Percentiles rank a stretch among this genome's conserved stretches.
Conservation (phyloP, 2,329 filamentous ascomycete genomes). For the Pestalotiopsis sp. region DNA sequence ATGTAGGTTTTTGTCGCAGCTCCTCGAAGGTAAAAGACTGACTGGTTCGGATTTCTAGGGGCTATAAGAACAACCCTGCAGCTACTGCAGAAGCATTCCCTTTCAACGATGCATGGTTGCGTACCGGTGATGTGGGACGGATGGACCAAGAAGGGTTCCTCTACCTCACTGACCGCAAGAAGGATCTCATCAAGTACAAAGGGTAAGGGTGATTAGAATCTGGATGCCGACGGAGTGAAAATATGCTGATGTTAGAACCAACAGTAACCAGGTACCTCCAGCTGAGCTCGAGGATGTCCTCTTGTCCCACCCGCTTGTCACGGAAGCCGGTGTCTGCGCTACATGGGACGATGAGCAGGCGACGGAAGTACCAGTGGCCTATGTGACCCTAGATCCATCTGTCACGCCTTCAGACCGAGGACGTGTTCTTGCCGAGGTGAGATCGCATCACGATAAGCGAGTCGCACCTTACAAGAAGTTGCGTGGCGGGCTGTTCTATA, state of each 20-base stretch:
- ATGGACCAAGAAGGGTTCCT: slow-evolving; percentile 69
- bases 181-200: slow-evolving; percentile 54
- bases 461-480: slow-evolving; percentile 35
- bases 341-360: slow-evolving; percentile 25
- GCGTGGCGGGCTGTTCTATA: slow-evolving; percentile 31
- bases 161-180: slow-evolving; percentile 74
- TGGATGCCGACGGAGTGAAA: background rate
- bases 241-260: background rate
- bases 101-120: slow-evolving; percentile 59
- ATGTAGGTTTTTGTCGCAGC: slow-evolving; percentile 44
- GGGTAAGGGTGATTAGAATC: slow-evolving; percentile 30
- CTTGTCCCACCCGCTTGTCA: slow-evolving; percentile 29
- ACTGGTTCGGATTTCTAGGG: background rate
- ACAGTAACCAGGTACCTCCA: slow-evolving; percentile 59
- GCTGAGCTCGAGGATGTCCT: slow-evolving; percentile 53
- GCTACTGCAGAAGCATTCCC: slow-evolving; percentile 60
- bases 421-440: slow-evolving; percentile 24
- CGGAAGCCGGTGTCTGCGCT: slow-evolving; percentile 47
- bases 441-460: slow-evolving; percentile 24
- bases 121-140: slow-evolving; percentile 70
- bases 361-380: slow-evolving; percentile 48
- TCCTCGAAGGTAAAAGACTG: background rate
- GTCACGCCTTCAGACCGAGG: slow-evolving; percentile 18
- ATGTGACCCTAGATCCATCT: slow-evolving; percentile 38
- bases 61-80: slow-evolving; percentile 64